Base-by-base conservation (phyloP, 1,139 yeast species). In the Kluyveromyces sp. region DNA sequence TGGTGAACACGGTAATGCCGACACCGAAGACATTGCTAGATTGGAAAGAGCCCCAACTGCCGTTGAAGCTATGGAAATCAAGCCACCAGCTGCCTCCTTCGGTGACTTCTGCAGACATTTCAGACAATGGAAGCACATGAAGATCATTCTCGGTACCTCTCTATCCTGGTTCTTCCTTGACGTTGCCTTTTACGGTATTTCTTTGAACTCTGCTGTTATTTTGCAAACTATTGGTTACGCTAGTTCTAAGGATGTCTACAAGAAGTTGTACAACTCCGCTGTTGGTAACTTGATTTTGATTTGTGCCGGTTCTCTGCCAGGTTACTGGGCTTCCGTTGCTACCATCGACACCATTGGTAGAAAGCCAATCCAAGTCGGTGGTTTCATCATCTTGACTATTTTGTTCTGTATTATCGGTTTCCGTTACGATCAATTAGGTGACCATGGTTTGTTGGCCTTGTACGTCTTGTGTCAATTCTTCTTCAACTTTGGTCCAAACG, bases 91-190 rank as follows among this genome's bases (percentile, higher is more conserved):
- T 58, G 78, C 79, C 31, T 74, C 79, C 25, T 70, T 66, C 59
- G 52, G 54, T 39, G 90, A 83, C 66, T 85, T 85, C 72, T 58
- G 74, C 59, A 41, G 53, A 32, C 95, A 90, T 68, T 92, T 90
- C 66, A 72, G 80, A 46, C 84, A 88, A 71, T 89, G 97, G 96
- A 86, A 75, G 69, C 83, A 88, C 68, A 82, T 86, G 70, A 85
- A 83, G 72, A 79, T 83, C 51, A 74, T 92, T 58, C 57, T 92
- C 46, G 98, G 97, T 66, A 90, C 98, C 59, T 95, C 97, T 55
- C 94, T 90, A 67, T 83, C 95, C 43, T 92, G 98, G 98, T 90
- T 90, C 74, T 75, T 83, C 73, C 78, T 90, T 69, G 98, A 92
- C 75, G 87, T 92, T 65, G 96, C 97, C 51, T 89, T 81, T 76